A percentile compares a stretch with the other conserved stretches of the same genome.
phyloP scores from a whole-genome alignment of 2,329 filamentous ascomycete species.

The Elsinoe fawcettii region DNA sequence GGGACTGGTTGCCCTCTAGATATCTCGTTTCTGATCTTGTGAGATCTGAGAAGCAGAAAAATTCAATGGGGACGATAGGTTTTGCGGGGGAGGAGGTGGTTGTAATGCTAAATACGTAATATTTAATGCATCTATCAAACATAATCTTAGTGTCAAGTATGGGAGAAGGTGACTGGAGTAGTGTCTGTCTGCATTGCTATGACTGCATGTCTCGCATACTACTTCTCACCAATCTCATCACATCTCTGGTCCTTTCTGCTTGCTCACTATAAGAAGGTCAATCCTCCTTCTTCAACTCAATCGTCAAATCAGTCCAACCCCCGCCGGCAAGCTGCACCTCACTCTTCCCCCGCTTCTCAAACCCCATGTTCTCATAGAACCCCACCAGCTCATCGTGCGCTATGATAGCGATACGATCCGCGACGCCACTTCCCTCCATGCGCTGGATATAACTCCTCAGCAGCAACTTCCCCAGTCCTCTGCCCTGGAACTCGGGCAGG shows the following conservation, averaged over 20 bases:
- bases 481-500: slow-evolving; percentile 63
- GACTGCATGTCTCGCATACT: not conserved
- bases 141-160: not conserved
- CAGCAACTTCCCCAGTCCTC: slow-evolving; percentile 65
- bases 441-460: slow-evolving; percentile 71
- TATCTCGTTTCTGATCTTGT: too few relatives aligned
- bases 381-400: slow-evolving; percentile 64
- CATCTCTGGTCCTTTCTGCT: not conserved
- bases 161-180: too few relatives aligned
- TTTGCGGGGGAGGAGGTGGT: not conserved
- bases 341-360: slow-evolving; percentile 61
- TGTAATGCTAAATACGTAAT: slow-evolving; percentile 1
- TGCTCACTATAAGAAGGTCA: not conserved
- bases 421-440: slow-evolving; percentile 61
- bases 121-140: not conserved
- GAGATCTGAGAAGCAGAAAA: not conserved
- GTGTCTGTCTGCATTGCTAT: not conserved
- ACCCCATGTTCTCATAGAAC: slow-evolving; percentile 73
- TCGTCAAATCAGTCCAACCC: slow-evolving; percentile 75
- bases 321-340: slow-evolving; percentile 66
- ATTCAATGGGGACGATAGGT: slow-evolving; percentile 1
- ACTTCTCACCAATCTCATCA: not conserved
- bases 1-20: slow-evolving; percentile 12
- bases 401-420: slow-evolving; percentile 66
- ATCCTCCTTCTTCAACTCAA: slow-evolving; percentile 20